Percentiles rank a stretch among this genome's conserved stretches.
Conservation (phyloP, 2,329 filamentous ascomycete genomes). For the Fusarium verticillioides region DNA sequence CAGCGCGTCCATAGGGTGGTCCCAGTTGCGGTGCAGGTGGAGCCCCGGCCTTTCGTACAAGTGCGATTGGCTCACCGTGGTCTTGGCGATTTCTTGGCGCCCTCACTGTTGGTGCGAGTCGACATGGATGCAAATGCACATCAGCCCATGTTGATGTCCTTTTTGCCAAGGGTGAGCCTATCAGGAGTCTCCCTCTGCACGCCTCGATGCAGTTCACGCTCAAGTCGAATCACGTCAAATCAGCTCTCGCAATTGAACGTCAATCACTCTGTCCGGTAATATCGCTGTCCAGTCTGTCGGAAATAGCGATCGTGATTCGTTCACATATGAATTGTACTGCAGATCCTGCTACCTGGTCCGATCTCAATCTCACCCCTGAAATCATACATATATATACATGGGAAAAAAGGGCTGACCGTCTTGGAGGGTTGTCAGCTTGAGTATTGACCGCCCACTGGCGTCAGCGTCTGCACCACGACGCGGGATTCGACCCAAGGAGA, state of each 20-base stretch:
- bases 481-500: conserved; percentile 3
- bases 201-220: conserved; percentile 2
- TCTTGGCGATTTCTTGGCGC: conserved; percentile 10
- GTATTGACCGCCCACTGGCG: conserved; percentile 22
- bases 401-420: conserved; percentile 9
- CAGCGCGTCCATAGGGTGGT: conserved; percentile 35
- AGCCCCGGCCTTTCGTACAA: conserved; percentile 9
- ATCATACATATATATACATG: not conserved
- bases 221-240: not conserved
- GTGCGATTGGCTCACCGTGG: conserved; percentile 10
- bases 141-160: conserved; percentile 23
- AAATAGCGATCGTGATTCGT: conserved; percentile 10
- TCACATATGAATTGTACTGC: not conserved
- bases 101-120: not conserved
- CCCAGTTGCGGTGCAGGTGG: conserved; percentile 35
- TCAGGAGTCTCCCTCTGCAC: conserved; percentile 17
- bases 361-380: conserved; percentile 21
- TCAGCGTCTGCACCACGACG: conserved; percentile 15
- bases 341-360: not conserved
- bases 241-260: conserved; percentile 24
- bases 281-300: conserved; percentile 26
- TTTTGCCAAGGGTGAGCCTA: conserved; percentile 7
- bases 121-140: conserved; percentile 23
- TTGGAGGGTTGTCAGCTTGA: conserved; percentile 13
- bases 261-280: conserved; percentile 21